Base-by-base conservation (phyloP, 768 basidiomycete genomes). In the Leccinum truebloodii region DNA sequence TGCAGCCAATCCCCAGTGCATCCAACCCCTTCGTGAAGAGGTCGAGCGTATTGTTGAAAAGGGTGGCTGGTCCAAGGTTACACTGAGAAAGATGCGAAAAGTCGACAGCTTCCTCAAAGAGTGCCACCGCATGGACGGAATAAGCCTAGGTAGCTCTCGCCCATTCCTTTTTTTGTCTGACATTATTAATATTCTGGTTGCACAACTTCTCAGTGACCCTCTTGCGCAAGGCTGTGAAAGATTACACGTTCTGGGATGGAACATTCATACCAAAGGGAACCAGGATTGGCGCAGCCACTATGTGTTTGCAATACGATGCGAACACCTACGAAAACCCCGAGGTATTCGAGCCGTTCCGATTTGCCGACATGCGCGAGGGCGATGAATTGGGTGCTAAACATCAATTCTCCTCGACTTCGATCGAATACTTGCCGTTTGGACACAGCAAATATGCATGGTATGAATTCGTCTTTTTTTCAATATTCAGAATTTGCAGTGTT, bases 41-140 rank as follows among this genome's bases (percentile, higher is more conserved):
- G 62, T 63, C 1, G 62, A 63, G 7, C 8, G 2, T 2, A 37
- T 55, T 24, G 14, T 59, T 0, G 20, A 44, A 37, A 32, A 51
- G 48, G 57, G 59, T 2, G 62, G 49, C 16, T 63, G 63, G 63
- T 30, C 57, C 0, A 59, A 60, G 13, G n/a, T 0, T 10, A 32
- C 52, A n/a, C 9, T 62, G n/a, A 6, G n/a, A 18, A 59, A 60
- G 22, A 62, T 62, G 61, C 30, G 35, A 9, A 62, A 59, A 14
- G 9, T 59, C 5, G 61, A 62, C 5, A 59, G 58, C 58, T 59
- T 62, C 48, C 30, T 63, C 7, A 64, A 12, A 32, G 63, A 64
- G 6, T 64, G 57, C 10, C 57, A 59, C 9, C 63, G 63, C 24
- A 18, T 65, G 4, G 54, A 60, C 32, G 54, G 63, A 28, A 7